phyloP scores from a whole-genome alignment of 2,329 filamentous ascomycete species.

The Fusarium nelsonii region DNA sequence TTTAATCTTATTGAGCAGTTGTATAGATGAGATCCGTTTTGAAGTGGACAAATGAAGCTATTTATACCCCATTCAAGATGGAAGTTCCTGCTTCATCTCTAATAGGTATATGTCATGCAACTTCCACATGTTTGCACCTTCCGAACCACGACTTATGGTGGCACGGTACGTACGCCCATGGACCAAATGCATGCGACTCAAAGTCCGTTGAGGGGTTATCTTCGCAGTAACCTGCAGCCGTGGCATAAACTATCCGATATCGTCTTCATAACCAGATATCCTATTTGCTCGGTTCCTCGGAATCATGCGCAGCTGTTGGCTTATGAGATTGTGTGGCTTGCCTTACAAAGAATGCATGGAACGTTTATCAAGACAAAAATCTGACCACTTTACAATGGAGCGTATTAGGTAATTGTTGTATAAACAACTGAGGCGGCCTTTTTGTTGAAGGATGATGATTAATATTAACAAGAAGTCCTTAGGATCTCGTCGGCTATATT shows the following conservation, averaged over 20 bases:
- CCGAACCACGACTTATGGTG: neutral
- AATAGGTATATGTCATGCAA: neutral
- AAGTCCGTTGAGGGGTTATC: neutral
- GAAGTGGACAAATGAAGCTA: neutral
- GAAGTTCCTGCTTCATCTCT: neutral
- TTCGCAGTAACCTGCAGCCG: neutral
- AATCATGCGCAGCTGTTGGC: slow-evolving; percentile 8
- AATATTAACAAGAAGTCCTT: neutral
- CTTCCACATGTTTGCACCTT: neutral
- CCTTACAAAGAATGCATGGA: slow-evolving; percentile 32
- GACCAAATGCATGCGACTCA: neutral
- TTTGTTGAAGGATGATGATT: neutral
- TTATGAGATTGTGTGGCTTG: slow-evolving; percentile 31
- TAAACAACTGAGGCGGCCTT: neutral
- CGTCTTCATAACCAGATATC: neutral
- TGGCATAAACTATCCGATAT: neutral
- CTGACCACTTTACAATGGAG: neutral
- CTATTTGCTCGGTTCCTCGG: slow-evolving; percentile 11
- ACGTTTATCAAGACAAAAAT: slow-evolving; percentile 4
- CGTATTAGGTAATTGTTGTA: neutral
- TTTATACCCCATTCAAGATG: slow-evolving; percentile 7
- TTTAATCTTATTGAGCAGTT: neutral
- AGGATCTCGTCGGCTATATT: too few relatives aligned
- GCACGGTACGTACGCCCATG: neutral
- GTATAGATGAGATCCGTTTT: neutral